Conservation (phyloP, 768 basidiomycete genomes). For the Gautieria morchelliformis region DNA sequence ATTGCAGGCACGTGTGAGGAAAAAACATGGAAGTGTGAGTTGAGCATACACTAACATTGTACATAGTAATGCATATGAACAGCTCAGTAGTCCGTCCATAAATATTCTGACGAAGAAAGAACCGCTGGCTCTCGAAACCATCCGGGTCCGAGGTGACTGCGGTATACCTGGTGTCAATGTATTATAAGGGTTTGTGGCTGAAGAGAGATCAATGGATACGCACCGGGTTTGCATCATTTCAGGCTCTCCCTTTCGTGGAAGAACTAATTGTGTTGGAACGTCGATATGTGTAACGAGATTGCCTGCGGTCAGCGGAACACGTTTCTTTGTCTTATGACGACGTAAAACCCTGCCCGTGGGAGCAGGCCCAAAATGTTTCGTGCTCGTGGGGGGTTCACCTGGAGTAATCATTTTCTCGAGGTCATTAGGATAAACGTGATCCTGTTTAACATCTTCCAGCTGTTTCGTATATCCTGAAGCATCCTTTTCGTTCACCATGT, state of each 20-base stretch:
- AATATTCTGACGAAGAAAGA: conserved; percentile 78
- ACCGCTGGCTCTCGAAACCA: conserved; percentile 76
- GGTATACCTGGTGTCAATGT: conserved; percentile 34
- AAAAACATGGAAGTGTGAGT: conserved; percentile 1
- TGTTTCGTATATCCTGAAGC: background rate
- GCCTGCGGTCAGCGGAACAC: conserved; percentile 77
- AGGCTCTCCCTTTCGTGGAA: conserved; percentile 59
- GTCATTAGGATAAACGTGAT: background rate
- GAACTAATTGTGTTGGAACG: conserved; percentile 75
- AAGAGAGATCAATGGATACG: conserved; percentile 1
- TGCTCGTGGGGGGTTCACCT: conserved; percentile 19
- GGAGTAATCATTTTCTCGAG: background rate
- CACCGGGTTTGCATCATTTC: conserved; percentile 71
- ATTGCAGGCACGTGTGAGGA: background rate
- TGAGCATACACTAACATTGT: conserved; percentile 55
- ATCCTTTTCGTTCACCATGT: conserved; percentile 1
- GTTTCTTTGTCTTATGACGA: conserved; percentile 65
- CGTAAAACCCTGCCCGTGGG: conserved; percentile 71
- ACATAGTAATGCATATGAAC: conserved; percentile 95
- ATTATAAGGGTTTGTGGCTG: conserved; percentile 8
- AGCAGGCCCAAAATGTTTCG: conserved; percentile 82
- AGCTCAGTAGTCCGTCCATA: conserved; percentile 75
- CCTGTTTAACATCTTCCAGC: background rate
- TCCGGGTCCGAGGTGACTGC: conserved; percentile 93
- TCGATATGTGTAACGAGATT: conserved; percentile 79